A percentile compares a stretch with the other conserved stretches of the same genome.
Evolutionary conservation across 495 filamentous ascomycete genomes (phyloP).

Genomic region (Neurospora sp.): DNA sequence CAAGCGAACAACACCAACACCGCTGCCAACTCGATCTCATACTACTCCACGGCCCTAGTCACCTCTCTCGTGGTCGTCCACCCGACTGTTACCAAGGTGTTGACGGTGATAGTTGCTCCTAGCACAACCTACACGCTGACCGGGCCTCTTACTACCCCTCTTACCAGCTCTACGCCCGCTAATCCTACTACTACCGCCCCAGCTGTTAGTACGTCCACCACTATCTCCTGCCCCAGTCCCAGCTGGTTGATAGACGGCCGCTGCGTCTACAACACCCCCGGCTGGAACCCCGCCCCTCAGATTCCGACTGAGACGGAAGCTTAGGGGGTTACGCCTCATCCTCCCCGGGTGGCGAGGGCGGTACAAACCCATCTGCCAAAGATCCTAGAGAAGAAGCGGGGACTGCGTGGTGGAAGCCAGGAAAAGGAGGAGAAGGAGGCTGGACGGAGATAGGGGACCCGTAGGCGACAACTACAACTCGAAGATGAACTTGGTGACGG

Average conservation of each 20-base stretch:
- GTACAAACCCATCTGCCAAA: neutral
- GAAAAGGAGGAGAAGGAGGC: too few species aligned
- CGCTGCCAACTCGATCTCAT: neutral
- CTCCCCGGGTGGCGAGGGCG: neutral
- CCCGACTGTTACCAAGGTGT: neutral
- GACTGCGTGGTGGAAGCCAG: neutral
- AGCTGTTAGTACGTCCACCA: neutral
- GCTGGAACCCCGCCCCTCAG: neutral
- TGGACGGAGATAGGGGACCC: too few species aligned
- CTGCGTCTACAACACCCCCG: neutral
- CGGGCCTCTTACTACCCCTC: neutral
- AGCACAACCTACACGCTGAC: neutral
- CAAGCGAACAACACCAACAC: neutral
- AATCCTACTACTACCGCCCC: neutral
- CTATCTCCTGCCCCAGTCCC: neutral
- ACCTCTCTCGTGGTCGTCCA: neutral
- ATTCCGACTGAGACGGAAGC: neutral
- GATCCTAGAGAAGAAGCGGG: neutral
- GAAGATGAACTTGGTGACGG: too few species aligned
- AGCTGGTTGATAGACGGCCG: neutral
- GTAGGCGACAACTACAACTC: too few species aligned
- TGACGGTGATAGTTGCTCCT: neutral
- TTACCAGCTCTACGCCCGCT: too few species aligned
- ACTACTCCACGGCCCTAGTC: neutral
- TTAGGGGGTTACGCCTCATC: neutral